Evolutionary conservation across 768 basidiomycete genomes (phyloP).

Genomic region (Sporobolomyces phaffii): DNA sequence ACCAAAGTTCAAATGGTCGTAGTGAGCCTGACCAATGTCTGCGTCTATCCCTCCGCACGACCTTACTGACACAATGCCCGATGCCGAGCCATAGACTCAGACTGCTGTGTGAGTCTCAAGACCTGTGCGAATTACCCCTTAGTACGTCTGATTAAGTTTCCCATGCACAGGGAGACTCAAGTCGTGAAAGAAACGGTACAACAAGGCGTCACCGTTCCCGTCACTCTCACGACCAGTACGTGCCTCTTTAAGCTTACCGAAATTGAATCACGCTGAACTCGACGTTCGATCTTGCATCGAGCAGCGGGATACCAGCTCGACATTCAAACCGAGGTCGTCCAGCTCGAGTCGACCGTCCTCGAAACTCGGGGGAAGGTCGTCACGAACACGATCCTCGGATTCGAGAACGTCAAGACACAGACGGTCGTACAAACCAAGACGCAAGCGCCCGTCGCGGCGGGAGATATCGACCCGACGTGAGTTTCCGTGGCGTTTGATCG

Average conservation of each 20-base stretch:
- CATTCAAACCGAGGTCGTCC: neutral
- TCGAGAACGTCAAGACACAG: neutral
- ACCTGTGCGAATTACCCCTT: too few relatives aligned
- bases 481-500: neutral
- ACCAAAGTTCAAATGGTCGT: neutral
- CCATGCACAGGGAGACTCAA: constrained; percentile 9
- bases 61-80: too few relatives aligned
- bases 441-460: neutral
- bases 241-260: neutral
- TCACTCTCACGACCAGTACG: constrained; percentile 4
- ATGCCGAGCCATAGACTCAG: constrained; percentile 12
- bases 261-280: too few relatives aligned
- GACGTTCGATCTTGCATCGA: neutral
- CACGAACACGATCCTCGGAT: constrained; percentile 4
- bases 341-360: constrained; percentile 4
- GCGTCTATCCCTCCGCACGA: neutral
- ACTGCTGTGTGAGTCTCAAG: constrained; percentile 22
- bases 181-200: constrained; percentile 4
- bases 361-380: constrained; percentile 18
- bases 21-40: too few relatives aligned
- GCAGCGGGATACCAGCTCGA: neutral
- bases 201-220: constrained; percentile 9
- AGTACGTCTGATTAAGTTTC: too few relatives aligned
- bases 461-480: neutral
- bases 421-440: neutral